Evolutionary conservation across 2,329 filamentous ascomycete species (phyloP).

Genomic region (Cytospora chrysosperma): DNA sequence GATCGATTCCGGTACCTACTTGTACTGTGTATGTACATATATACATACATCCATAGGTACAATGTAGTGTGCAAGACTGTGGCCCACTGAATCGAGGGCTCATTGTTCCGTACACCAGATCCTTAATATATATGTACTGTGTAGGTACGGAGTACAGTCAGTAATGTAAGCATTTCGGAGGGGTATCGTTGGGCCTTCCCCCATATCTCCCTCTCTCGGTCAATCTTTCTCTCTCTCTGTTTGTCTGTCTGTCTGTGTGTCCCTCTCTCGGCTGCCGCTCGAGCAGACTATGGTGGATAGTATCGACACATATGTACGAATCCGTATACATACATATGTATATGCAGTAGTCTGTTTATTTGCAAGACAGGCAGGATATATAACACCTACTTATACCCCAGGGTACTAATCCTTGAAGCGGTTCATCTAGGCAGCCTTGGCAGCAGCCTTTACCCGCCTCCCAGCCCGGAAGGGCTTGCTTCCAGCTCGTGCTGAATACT

Average conservation of each 20-base stretch:
- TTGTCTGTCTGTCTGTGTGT: too few species aligned
- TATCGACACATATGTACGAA: not conserved
- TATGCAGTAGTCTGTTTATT: not conserved
- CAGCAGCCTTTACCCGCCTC: not conserved
- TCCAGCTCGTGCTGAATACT: not conserved
- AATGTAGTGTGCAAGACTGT: not conserved
- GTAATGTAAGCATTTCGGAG: too few species aligned
- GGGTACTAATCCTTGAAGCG: conserved; percentile 6
- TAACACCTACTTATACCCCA: too few species aligned
- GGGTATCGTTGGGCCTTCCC: too few species aligned
- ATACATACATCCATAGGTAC: too few species aligned
- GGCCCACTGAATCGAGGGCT: not conserved
- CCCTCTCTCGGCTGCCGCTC: not conserved
- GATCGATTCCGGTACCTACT: not conserved
- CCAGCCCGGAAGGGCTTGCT: not conserved
- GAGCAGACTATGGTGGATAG: not conserved
- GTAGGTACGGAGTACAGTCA: conserved; percentile 5
- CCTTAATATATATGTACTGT: not conserved
- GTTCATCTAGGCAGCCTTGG: conserved; percentile 1
- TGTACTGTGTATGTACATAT: too few species aligned
- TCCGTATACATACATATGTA: not conserved
- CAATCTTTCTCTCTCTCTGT: too few species aligned
- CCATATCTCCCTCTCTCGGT: too few species aligned
- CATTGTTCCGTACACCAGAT: not conserved
- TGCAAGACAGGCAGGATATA: not conserved